Conservation (phyloP, 2,329 filamentous ascomycete species). For the Fusarium xyrophilum region DNA sequence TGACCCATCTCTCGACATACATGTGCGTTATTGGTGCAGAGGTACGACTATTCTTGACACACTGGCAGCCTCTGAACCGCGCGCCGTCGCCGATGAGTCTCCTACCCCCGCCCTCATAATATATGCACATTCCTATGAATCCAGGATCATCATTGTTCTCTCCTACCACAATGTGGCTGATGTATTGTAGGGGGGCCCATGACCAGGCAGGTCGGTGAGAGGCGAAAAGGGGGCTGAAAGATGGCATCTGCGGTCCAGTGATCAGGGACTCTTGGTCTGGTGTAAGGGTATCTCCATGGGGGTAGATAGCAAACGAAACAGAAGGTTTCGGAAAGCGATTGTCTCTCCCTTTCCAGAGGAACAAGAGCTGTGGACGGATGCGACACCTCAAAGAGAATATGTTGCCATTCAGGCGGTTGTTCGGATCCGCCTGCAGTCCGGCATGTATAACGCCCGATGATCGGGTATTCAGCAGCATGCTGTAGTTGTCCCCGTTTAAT, state of each 20-base stretch:
- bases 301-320: background rate
- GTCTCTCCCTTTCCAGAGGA: background rate
- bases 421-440: background rate
- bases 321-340: background rate
- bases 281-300: background rate
- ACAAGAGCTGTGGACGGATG: background rate
- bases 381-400: background rate
- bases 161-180: background rate
- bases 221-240: background rate
- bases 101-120: background rate
- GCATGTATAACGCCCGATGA: background rate
- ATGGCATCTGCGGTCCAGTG: background rate
- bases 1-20: background rate
- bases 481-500: background rate
- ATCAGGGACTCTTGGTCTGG: background rate
- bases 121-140: background rate
- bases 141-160: background rate
- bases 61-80: background rate
- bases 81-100: background rate
- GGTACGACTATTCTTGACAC: rapidly evolving
- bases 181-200: background rate
- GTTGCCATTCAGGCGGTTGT: rapidly evolving
- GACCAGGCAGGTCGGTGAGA: background rate
- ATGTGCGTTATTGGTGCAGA: background rate
- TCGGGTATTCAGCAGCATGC: background rate